These are phyloP conservation scores for Mucor circinelloides DNA, from an alignment of 371 early-diverging fungal genomes.

Conservation along the genomic window DNA sequence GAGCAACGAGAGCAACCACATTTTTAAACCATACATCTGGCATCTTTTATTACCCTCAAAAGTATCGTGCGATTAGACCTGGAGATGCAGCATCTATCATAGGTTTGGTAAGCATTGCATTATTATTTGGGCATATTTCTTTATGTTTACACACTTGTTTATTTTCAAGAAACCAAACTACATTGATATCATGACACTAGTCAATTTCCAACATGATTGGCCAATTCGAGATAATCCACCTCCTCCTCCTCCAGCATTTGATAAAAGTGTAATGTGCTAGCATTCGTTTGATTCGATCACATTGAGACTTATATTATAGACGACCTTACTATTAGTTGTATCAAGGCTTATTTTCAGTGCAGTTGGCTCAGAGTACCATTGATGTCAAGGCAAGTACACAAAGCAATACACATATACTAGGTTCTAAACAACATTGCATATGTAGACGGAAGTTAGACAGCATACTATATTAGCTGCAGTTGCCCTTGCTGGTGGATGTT, in stretches of 20 bases:
- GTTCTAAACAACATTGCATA: neutral
- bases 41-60: constrained; percentile 28
- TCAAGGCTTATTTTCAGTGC: constrained; percentile 37
- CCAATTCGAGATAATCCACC: constrained; percentile 24
- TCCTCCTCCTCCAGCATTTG: neutral
- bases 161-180: constrained; percentile 28
- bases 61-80: constrained; percentile 37
- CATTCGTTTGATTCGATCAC: neutral
- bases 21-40: constrained; percentile 28
- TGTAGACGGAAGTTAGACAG: constrained; percentile 41
- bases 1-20: constrained; percentile 28
- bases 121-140: neutral
- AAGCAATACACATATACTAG: neutral
- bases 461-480: constrained; percentile 41
- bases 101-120: constrained; percentile 31
- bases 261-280: constrained; percentile 12
- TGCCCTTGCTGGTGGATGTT: constrained; percentile 47
- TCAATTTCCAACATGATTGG: constrained; percentile 30
- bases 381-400: constrained; percentile 32
- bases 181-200: constrained; percentile 37
- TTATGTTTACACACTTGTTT: neutral
- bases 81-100: constrained; percentile 27
- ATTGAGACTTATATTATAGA: neutral
- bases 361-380: constrained; percentile 32
- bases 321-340: constrained; percentile 24